Percentiles rank a stretch among this genome's conserved stretches.
Conservation (phyloP, 352 stramenopile species). For the Phytophthora pini region DNA sequence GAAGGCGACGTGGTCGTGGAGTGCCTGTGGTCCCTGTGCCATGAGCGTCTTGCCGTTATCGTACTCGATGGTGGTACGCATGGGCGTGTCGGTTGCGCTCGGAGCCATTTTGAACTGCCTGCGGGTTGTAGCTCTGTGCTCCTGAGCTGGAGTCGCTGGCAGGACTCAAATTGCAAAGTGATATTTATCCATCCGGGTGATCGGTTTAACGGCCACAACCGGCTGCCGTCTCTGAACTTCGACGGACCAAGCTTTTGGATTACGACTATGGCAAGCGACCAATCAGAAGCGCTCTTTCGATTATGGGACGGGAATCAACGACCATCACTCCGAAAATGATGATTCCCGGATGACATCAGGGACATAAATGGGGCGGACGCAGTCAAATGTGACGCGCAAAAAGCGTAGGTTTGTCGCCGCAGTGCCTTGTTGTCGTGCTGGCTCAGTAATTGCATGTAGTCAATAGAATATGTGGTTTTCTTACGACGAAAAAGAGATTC, state of each 20-base stretch:
- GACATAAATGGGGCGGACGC: no score
- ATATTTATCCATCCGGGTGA: neutral
- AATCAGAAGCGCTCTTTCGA: slow-evolving; percentile 5
- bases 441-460: no score
- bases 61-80: slow-evolving; percentile 25
- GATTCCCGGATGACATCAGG: neutral
- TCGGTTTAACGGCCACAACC: neutral
- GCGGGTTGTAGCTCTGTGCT: neutral
- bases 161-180: slow-evolving; percentile 22
- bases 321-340: slow-evolving; percentile 18
- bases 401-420: no score
- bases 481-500: no score
- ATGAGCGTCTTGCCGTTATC: slow-evolving; percentile 42
- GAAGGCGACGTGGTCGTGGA: slow-evolving; percentile 37
- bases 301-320: slow-evolving; percentile 28
- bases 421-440: no score
- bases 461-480: no score
- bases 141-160: slow-evolving; percentile 12
- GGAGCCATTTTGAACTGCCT: neutral
- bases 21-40: slow-evolving; percentile 28
- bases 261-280: slow-evolving; percentile 8
- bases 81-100: neutral
- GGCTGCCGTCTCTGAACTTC: neutral
- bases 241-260: slow-evolving; percentile 12
- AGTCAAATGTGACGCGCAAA: no score